These are phyloP conservation scores for Macrophomina phaseolina DNA, from an alignment of 2,329 filamentous ascomycete species.

Conservation along the genomic window DNA sequence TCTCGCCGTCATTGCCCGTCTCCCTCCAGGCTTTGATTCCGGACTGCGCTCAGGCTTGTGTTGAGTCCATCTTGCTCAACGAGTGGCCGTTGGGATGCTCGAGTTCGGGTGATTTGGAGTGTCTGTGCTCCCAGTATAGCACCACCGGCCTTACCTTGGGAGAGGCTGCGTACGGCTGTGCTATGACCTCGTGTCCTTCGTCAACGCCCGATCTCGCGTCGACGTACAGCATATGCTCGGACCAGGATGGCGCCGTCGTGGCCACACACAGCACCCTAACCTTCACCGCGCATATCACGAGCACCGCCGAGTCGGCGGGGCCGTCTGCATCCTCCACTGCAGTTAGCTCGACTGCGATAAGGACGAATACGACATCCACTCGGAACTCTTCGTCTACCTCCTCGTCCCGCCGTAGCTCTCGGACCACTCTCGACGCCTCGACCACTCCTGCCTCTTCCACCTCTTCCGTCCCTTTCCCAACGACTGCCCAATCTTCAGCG, in stretches of 20 bases:
- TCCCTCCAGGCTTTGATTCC: conserved; percentile 52
- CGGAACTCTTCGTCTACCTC: conserved; percentile 12
- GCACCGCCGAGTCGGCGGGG: conserved; percentile 6
- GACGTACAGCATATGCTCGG: conserved; percentile 45
- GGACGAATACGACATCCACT: conserved; percentile 12
- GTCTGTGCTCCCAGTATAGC: conserved; percentile 48
- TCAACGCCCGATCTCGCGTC: conserved; percentile 29
- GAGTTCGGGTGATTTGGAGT: conserved; percentile 38
- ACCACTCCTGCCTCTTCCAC: conserved; percentile 31
- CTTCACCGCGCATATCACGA: conserved; percentile 31
- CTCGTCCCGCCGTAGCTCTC: conserved; percentile 16
- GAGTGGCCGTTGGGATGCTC: conserved; percentile 44
- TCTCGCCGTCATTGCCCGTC: conserved; percentile 56
- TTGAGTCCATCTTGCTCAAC: conserved; percentile 40
- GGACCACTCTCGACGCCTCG: background rate
- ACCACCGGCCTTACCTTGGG: conserved; percentile 43
- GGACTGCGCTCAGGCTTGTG: conserved; percentile 57
- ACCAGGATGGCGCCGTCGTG: conserved; percentile 41
- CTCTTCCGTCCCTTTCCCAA: conserved; percentile 36
- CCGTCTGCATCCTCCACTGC: conserved; percentile 3
- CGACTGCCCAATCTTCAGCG: conserved; percentile 30
- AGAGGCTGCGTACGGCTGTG: conserved; percentile 45
- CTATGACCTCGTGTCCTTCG: conserved; percentile 37
- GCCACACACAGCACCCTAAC: conserved; percentile 45
- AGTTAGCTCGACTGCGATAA: background rate